Evolutionary conservation across 441 rosid genomes (phyloP).

Genomic region (Corymbia calophylla): DNA sequence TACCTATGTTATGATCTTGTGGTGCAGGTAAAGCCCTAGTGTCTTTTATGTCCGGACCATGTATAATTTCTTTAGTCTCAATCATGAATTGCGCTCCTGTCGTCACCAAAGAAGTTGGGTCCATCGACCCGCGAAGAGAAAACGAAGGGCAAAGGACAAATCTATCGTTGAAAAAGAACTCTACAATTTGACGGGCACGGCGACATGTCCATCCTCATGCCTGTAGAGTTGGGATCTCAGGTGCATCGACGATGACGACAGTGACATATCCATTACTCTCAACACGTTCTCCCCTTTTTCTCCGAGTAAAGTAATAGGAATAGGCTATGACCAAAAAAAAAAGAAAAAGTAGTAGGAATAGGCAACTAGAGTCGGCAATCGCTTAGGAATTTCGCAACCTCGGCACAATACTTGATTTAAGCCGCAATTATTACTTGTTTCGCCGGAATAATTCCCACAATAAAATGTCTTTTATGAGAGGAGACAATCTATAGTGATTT

Average conservation of each 20-base stretch:
- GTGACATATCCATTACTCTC: neutral
- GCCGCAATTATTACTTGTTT: no score
- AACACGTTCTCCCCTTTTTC: neutral
- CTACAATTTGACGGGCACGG: neutral
- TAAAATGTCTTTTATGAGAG: no score
- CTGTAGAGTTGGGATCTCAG: neutral
- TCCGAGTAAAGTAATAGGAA: fast-evolving
- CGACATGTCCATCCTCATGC: neutral
- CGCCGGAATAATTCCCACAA: no score
- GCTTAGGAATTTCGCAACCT: no score
- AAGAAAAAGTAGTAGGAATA: fast-evolving
- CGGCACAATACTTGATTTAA: neutral
- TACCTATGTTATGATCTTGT: neutral
- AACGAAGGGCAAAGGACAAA: neutral
- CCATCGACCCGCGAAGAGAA: neutral
- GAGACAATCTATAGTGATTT: no score
- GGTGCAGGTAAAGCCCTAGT: neutral
- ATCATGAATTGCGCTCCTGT: neutral
- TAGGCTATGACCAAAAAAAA: no score
- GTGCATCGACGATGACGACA: neutral
- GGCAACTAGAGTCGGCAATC: no score
- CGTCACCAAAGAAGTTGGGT: neutral
- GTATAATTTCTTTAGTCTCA: neutral
- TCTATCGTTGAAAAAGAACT: neutral
- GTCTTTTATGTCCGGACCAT: neutral